phyloP scores from a whole-genome alignment of 164 flowering plant species.

The Echeveria elegans region DNA sequence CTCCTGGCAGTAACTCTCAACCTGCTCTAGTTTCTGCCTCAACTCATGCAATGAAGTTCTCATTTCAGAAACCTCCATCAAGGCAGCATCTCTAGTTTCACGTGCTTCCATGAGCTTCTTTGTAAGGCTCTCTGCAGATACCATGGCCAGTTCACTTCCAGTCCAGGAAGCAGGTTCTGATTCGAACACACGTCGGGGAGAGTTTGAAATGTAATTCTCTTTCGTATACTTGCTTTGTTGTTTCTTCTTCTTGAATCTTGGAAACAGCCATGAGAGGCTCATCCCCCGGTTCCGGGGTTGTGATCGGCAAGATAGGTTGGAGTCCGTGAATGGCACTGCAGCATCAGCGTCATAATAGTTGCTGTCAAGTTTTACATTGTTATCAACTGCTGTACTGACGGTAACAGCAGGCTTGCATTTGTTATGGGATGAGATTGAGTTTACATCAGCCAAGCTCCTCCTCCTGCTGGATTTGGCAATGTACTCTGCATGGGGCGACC shows the following conservation, averaged over 20 bases:
- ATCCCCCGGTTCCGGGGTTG: constrained; percentile 41
- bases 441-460: constrained; percentile 53
- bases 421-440: constrained; percentile 53
- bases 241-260: constrained; percentile 15
- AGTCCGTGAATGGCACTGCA: constrained; percentile 52
- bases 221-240: not conserved
- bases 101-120: constrained; percentile 66
- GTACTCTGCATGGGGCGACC: constrained; percentile 14
- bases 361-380: constrained; percentile 17
- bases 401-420: constrained; percentile 53
- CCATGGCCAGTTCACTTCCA: constrained; percentile 40
- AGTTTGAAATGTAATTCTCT: constrained; percentile 9
- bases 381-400: constrained; percentile 18
- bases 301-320: constrained; percentile 35
- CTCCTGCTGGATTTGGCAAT: constrained; percentile 41
- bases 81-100: constrained; percentile 57
- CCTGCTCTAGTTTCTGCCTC: constrained; percentile 50
- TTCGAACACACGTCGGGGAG: constrained; percentile 26
- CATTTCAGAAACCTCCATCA: constrained; percentile 70
- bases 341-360: constrained; percentile 29
- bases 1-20: constrained; percentile 79
- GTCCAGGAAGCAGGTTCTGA: constrained; percentile 55
- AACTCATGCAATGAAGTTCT: constrained; percentile 69
- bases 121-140: constrained; percentile 60
- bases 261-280: constrained; percentile 59